Percentiles rank a stretch among this genome's conserved stretches.
Evolutionary conservation across 129 eudicot genomes (phyloP).

Genomic region (Centrapalus pauciflorus): DNA sequence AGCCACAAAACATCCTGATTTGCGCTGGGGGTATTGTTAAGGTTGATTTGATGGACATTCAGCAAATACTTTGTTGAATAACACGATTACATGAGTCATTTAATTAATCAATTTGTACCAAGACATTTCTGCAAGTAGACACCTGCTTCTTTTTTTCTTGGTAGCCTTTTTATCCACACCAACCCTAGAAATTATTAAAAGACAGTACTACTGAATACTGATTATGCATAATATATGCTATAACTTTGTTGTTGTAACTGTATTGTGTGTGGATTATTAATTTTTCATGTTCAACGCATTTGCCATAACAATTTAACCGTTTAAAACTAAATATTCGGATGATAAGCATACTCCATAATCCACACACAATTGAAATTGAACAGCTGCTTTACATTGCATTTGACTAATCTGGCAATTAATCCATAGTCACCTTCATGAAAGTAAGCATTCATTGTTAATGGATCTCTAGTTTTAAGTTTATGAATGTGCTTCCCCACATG

Average conservation of each 20-base stretch:
- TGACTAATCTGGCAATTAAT: neutral
- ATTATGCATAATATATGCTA: neutral
- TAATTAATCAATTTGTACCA: neutral
- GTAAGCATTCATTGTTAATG: neutral
- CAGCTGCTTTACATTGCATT: neutral
- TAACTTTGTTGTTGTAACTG: neutral
- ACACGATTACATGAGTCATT: neutral
- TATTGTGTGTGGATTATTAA: neutral
- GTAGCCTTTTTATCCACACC: neutral
- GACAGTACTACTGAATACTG: neutral
- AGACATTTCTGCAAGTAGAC: neutral
- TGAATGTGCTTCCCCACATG: neutral
- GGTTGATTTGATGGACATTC: conserved; percentile 37
- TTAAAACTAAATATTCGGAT: neutral
- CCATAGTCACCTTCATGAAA: neutral
- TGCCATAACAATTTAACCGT: neutral
- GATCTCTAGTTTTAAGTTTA: neutral
- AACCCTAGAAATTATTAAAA: conserved; percentile 2
- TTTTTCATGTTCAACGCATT: neutral
- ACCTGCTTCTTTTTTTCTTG: neutral
- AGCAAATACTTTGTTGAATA: neutral
- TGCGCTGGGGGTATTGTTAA: conserved; percentile 88
- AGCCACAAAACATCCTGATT: conserved; percentile 95
- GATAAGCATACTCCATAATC: neutral
- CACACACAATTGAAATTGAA: no score